Evolutionary conservation across 2,329 filamentous ascomycete species (phyloP).

Genomic region (Verticillium albo-atrum): DNA sequence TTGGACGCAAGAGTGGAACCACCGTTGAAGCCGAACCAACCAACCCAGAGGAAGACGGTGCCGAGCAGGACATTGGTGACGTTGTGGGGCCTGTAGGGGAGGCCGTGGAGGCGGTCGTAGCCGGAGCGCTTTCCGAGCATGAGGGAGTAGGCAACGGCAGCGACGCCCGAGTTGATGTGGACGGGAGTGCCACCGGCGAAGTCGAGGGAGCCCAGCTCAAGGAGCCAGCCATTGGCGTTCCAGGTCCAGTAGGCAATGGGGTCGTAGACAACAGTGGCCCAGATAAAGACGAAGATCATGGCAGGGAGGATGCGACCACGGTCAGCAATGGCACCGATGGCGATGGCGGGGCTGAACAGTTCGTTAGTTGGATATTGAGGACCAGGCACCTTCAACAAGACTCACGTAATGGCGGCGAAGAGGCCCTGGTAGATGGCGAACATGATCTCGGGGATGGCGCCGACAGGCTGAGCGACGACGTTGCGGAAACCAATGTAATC

Average conservation of each 20-base stretch:
- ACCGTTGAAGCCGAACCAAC: slow-evolving; percentile 96
- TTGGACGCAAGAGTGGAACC: slow-evolving; percentile 78
- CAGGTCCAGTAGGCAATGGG: slow-evolving; percentile 75
- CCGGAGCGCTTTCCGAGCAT: slow-evolving; percentile 67
- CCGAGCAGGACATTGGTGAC: slow-evolving; percentile 70
- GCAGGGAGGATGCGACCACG: slow-evolving; percentile 58
- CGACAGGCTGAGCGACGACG: slow-evolving; percentile 70
- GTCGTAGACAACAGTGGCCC: slow-evolving; percentile 68
- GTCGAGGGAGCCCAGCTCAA: slow-evolving; percentile 63
- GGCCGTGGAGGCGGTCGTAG: slow-evolving; percentile 55
- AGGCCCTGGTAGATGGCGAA: slow-evolving; percentile 86
- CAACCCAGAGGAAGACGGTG: slow-evolving; percentile 80
- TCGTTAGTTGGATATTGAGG: background rate
- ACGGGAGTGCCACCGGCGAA: slow-evolving; percentile 74
- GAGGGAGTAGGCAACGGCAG: slow-evolving; percentile 67
- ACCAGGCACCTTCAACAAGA: slow-evolving; percentile 7
- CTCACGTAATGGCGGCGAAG: slow-evolving; percentile 85
- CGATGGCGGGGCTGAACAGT: slow-evolving; percentile 44
- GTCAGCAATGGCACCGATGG: slow-evolving; percentile 57
- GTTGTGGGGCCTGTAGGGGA: slow-evolving; percentile 68
- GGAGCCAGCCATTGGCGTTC: slow-evolving; percentile 70
- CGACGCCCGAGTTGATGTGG: slow-evolving; percentile 68
- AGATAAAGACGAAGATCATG: slow-evolving; percentile 65
- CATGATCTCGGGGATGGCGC: slow-evolving; percentile 77
- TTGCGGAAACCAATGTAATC: slow-evolving; percentile 77